Evolutionary conservation across 495 filamentous ascomycete species (phyloP).

Genomic region (Mytilinidion resinicola): DNA sequence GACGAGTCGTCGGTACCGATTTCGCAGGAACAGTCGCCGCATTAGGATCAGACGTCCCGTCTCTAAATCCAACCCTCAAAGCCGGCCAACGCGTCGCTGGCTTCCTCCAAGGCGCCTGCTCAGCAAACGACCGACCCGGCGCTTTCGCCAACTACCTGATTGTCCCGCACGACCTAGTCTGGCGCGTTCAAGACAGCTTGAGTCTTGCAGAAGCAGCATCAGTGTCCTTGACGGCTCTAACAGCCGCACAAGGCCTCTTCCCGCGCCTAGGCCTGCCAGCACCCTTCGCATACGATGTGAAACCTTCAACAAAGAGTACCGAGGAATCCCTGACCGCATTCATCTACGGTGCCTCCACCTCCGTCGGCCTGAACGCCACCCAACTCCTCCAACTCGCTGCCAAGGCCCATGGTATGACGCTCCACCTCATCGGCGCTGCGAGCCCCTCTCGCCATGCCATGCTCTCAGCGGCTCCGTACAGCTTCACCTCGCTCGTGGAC

Average conservation of each 20-base stretch:
- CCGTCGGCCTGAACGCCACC: slow-evolving; percentile 37
- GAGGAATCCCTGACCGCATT: slow-evolving; percentile 20
- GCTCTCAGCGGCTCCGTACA: slow-evolving; percentile 27
- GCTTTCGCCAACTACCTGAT: slow-evolving; percentile 42
- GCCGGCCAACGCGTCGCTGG: slow-evolving; percentile 26
- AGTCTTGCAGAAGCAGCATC: slow-evolving; percentile 32
- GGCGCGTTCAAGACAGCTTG: slow-evolving; percentile 33
- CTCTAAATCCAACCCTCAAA: slow-evolving; percentile 7
- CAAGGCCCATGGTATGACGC: slow-evolving; percentile 13
- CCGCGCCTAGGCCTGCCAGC: slow-evolving; percentile 31
- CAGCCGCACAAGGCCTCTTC: slow-evolving; percentile 36
- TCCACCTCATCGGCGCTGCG: slow-evolving; percentile 36
- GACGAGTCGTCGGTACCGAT: slow-evolving; percentile 41
- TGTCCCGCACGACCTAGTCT: slow-evolving; percentile 33
- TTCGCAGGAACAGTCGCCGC: slow-evolving; percentile 40
- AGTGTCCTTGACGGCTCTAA: slow-evolving; percentile 30
- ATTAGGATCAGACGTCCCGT: slow-evolving; percentile 10
- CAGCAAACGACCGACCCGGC: slow-evolving; percentile 33
- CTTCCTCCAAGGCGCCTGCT: slow-evolving; percentile 37
- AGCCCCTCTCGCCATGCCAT: slow-evolving; percentile 25
- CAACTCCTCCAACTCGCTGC: slow-evolving; percentile 32
- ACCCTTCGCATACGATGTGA: slow-evolving; percentile 27
- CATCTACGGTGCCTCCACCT: slow-evolving; percentile 41
- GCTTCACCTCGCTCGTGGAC: slow-evolving; percentile 49
- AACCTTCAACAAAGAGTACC: neutral